Evolutionary conservation across 129 eudicot species (phyloP).

Genomic region (Flaveria linearis): DNA sequence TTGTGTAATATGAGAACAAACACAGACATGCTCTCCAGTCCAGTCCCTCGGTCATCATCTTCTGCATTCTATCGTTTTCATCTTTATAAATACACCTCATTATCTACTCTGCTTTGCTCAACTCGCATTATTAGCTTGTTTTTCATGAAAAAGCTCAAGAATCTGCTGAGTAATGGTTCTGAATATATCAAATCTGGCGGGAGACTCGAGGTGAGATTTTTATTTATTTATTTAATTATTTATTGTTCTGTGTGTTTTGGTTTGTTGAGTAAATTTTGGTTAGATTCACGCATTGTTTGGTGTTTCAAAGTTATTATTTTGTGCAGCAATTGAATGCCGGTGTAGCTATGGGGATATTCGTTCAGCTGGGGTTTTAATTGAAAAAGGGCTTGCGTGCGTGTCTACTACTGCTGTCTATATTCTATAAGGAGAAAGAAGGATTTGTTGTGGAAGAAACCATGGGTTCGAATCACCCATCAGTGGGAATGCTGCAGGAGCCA

Average conservation of each 20-base stretch:
- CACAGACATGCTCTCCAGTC: constrained; percentile 35
- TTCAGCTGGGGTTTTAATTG: constrained; percentile 24
- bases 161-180: neutral
- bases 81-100: constrained; percentile 1
- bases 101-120: neutral
- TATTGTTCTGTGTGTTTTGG: constrained; percentile 25
- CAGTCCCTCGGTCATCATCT: constrained; percentile 26
- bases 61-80: neutral
- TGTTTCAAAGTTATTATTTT: constrained; percentile 20
- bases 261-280: constrained; percentile 20
- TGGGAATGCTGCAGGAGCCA: constrained; percentile 32
- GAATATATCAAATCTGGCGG: constrained; percentile 21
- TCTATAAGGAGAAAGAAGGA: constrained; percentile 1
- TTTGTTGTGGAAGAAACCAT: neutral
- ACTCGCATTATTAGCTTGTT: neutral
- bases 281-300: neutral
- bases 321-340: constrained; percentile 28
- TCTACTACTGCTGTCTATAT: neutral
- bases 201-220: constrained; percentile 24
- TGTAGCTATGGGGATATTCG: neutral
- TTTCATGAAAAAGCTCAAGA: neutral
- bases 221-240: constrained; percentile 9
- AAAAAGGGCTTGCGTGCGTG: constrained; percentile 12
- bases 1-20: neutral
- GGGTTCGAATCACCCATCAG: constrained; percentile 27